Conservation (phyloP, 306 rosid genomes). For the Abrus precatorius region DNA sequence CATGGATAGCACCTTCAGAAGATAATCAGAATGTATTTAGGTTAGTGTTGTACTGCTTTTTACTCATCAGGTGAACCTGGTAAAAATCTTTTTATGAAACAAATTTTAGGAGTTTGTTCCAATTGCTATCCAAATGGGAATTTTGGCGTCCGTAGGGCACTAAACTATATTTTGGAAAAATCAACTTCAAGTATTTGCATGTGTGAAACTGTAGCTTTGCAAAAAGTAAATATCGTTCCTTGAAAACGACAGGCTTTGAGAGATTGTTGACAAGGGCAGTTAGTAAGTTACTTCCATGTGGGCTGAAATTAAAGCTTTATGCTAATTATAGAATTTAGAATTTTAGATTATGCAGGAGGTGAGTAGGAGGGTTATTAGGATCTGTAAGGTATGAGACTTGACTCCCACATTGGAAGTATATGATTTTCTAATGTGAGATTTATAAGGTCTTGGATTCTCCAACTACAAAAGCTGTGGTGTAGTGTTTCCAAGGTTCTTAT, state of each 20-base stretch:
- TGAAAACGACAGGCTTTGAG: background rate
- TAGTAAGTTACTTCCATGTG: background rate
- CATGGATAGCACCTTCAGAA: slow-evolving; percentile 95
- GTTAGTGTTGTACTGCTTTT: slow-evolving; percentile 55
- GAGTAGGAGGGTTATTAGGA: too few relatives aligned
- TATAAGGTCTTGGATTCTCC: too few relatives aligned
- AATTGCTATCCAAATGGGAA: slow-evolving; percentile 26
- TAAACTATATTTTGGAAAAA: background rate
- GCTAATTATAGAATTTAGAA: background rate
- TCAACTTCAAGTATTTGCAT: background rate
- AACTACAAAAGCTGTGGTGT: too few relatives aligned
- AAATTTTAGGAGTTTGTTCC: slow-evolving; percentile 27
- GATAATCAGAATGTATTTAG: slow-evolving; percentile 79
- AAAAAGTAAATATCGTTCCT: background rate
- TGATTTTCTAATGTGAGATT: too few relatives aligned
- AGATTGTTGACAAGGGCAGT: slow-evolving; percentile 10
- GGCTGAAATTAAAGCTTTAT: background rate
- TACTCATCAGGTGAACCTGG: slow-evolving; percentile 28
- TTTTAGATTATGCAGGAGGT: too few relatives aligned
- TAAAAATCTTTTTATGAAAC: slow-evolving; percentile 29
- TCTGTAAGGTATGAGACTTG: too few relatives aligned
- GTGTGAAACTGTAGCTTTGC: slow-evolving; percentile 5
- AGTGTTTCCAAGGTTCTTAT: too few relatives aligned
- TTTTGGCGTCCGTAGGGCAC: background rate
- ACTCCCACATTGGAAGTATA: too few relatives aligned